Base-by-base conservation (phyloP, 352 stramenopile species). In the Phytopythium aichiense region DNA sequence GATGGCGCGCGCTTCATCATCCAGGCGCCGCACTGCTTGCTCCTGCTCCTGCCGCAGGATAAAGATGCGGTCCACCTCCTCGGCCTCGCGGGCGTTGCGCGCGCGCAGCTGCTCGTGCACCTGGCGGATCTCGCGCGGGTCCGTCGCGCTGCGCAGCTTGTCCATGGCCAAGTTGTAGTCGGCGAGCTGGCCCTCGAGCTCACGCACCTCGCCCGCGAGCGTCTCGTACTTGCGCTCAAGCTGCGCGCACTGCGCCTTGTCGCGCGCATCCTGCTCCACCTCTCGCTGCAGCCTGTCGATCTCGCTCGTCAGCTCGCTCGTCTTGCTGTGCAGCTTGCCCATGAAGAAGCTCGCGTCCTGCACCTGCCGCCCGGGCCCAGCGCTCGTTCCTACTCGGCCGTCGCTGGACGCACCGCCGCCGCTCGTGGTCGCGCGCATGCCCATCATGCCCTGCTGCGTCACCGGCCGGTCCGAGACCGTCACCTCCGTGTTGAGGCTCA, bases 101-200 rank as follows among this genome's bases (percentile, higher is more conserved):
- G 87, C 60, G 40, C 67, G 80, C 23, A 91, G 58, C 40, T 91
- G 79, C 54, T 89, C 79, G 43, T 87, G 76, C 30, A 91, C 82
- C 57, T 89, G 78, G 3, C 75, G 76, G 60, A 89, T 89, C 68
- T 89, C 79, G 1, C 64, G 66, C 1, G 82, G 82, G 46, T 92
- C 78, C 15, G 82, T 92, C 16, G 71, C 73, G 40, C 82, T 92
- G 31, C 80, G 73, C 38, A 91, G 71, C 69, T 98, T 98, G 67
- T 97, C 91, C 80, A 97, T 96, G 23, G 92, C 92, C 25, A 98
- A 73, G 67, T 98, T 98, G 65, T 98, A 97, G 72, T 98, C 92
- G 0, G 91, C 91, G 20, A 98, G 72, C 49, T 93, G 90, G 2
- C 92, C 92, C 70, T 98, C 90, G n/a, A 97, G 62, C 46, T 89